Base-by-base conservation (phyloP, 352 stramenopile species). In the Albugo candida region DNA sequence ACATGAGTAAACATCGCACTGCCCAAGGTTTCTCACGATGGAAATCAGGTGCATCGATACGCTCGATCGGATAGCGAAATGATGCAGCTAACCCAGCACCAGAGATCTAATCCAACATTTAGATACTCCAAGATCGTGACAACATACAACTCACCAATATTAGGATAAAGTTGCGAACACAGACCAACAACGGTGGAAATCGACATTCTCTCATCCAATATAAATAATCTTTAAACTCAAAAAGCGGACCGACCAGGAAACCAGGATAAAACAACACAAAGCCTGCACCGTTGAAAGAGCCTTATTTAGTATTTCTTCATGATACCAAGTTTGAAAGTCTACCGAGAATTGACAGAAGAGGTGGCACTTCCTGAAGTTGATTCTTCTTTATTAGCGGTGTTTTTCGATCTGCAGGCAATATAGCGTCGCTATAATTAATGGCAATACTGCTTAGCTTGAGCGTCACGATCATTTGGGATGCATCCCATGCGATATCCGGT, bases 251-350 rank as follows among this genome's bases (percentile, higher is more conserved):
- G 40, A 75, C 78, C 17, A 91, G 62, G 53, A 83, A 88, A 44
- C 75, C 88, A n/a, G 78, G 75, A 51, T 88, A 88, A 49, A 88
- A 91, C 62, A 86, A 91, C 41, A 83, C 66, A 48, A 82, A 91
- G 47, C 77, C 76, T 88, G 38, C 11, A 41, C 3, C 45, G 34
- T 11, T 5, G 27, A 20, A 44, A 5, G 19, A 40, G 18, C 18
- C 16, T 34, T 43, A 12, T 14, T 16, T 20, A 5, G 13, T n/a
- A 43, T 24, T 24, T 43, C 8, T 24, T 43, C 8, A 41, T 36
- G 17, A 5, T 42, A 5, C 35, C 35, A 17, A 35, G 53, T 12
- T 13, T 4, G 10, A 39, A 3, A 11, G 36, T 60, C 20, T 49
- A 83, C 76, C 77, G 53, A 86, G 70, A 59, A 84, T 83, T 35